Percentiles rank a stretch among this genome's conserved stretches.
phyloP scores from a whole-genome alignment of 2,329 filamentous ascomycete species.

The Thielaviopsis populi region DNA sequence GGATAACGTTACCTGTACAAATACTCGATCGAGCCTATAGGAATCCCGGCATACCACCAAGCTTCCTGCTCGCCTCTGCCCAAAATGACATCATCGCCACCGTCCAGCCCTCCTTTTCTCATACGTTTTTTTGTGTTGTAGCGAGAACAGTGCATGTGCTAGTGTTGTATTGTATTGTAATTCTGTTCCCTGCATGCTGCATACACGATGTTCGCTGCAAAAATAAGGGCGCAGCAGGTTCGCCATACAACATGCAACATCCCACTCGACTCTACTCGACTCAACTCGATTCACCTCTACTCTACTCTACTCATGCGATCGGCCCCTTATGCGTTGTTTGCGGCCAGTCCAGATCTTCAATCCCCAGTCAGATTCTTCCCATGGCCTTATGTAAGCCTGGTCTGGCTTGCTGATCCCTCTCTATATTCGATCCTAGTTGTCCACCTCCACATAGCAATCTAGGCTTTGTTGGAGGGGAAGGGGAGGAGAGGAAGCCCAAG shows the following conservation, averaged over 20 bases:
- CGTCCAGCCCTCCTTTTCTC: background rate
- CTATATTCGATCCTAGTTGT: background rate
- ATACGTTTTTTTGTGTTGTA: background rate
- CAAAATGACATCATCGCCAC: background rate
- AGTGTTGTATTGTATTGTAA: background rate
- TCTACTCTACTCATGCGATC: background rate
- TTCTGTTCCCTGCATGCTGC: background rate
- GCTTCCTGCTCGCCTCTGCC: background rate
- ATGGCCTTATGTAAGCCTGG: background rate
- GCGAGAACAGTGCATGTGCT: background rate
- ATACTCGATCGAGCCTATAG: too few species aligned
- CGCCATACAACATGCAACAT: background rate
- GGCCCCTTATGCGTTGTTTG: background rate
- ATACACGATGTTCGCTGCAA: background rate
- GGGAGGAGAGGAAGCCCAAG: background rate
- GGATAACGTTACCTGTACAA: background rate
- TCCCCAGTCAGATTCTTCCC: background rate
- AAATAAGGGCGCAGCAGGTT: background rate
- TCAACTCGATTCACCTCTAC: too few species aligned
- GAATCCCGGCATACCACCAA: background rate
- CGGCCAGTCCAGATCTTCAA: background rate
- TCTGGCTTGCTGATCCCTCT: background rate
- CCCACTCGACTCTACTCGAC: background rate
- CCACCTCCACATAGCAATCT: background rate
- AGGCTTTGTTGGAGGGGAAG: background rate